These are phyloP conservation scores for Rhizopus microsporus DNA, from an alignment of 371 early-diverging fungal species.

Conservation along the genomic window DNA sequence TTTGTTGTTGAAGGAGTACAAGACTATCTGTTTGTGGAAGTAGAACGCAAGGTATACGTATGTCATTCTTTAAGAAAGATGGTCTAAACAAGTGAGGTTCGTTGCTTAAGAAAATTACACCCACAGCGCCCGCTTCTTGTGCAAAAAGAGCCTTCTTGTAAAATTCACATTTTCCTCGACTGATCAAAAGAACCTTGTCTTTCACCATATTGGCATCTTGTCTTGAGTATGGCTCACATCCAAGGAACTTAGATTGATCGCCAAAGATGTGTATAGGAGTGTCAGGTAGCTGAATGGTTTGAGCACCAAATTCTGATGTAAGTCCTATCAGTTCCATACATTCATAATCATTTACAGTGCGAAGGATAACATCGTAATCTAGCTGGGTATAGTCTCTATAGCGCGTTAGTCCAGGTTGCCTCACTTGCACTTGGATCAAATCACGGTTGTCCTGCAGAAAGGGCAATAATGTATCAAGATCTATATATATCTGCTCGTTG, in stretches of 20 bases:
- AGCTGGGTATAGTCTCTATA: background rate
- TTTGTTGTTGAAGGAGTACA: constrained; percentile 2
- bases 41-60: constrained; percentile 12
- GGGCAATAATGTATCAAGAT: background rate
- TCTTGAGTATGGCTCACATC: constrained; percentile 38
- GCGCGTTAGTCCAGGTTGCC: background rate
- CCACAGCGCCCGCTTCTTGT: constrained; percentile 51
- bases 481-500: background rate
- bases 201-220: constrained; percentile 21
- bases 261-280: constrained; percentile 24
- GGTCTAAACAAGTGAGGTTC: constrained; percentile 2
- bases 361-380: constrained; percentile 5
- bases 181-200: constrained; percentile 42
- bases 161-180: constrained; percentile 56
- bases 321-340: constrained; percentile 5
- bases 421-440: constrained; percentile 27
- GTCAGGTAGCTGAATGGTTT: constrained; percentile 1
- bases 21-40: constrained; percentile 3
- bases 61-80: background rate
- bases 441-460: constrained; percentile 20
- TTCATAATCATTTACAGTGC: constrained; percentile 1
- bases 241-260: constrained; percentile 25
- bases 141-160: constrained; percentile 46
- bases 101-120: constrained; percentile 40
- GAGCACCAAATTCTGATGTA: constrained; percentile 8